phyloP scores from a whole-genome alignment of 2,329 filamentous ascomycete species.

The Aspergillus persii region DNA sequence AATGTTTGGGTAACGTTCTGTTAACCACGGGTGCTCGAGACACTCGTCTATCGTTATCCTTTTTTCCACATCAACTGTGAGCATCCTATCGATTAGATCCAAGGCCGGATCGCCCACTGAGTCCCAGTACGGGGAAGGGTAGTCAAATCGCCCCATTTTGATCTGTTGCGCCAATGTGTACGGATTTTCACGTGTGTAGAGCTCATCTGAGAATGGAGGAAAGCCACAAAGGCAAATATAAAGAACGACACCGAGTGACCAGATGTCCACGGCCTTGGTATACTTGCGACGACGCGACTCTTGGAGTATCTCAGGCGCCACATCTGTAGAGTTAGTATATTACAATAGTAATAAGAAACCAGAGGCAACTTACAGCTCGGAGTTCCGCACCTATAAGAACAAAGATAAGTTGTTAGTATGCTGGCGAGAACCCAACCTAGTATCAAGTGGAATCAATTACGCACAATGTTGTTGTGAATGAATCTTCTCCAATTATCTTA shows the following conservation, averaged over 20 bases:
- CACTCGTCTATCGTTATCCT: constrained; percentile 89
- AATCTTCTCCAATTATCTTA: constrained; percentile 98
- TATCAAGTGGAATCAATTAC: constrained; percentile 20
- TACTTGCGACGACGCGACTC: constrained; percentile 80
- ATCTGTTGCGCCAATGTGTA: constrained; percentile 88
- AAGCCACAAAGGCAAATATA: constrained; percentile 98
- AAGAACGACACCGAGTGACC: constrained; percentile 95
- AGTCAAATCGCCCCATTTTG: constrained; percentile 83
- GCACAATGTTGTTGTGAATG: constrained; percentile 89
- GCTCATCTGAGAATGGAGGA: constrained; percentile 93
- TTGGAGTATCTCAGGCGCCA: constrained; percentile 91
- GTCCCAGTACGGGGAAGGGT: constrained; percentile 96
- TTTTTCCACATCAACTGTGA: constrained; percentile 79
- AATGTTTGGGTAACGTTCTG: constrained; percentile 56
- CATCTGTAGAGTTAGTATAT: constrained; percentile 53
- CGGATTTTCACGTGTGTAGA: constrained; percentile 76
- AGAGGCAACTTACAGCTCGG: constrained; percentile 67
- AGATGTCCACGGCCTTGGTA: constrained; percentile 91
- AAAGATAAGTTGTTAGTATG: not conserved
- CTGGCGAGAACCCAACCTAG: not conserved
- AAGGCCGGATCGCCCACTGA: constrained; percentile 80
- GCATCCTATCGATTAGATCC: constrained; percentile 92
- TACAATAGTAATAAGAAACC: not conserved
- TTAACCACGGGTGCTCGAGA: constrained; percentile 86
- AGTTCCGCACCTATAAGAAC: constrained; percentile 67